A percentile compares a stretch with the other conserved stretches of the same genome.
These are phyloP conservation scores for Epichloe amarillans DNA, from an alignment of 2,329 filamentous ascomycete genomes.

Conservation along the genomic window DNA sequence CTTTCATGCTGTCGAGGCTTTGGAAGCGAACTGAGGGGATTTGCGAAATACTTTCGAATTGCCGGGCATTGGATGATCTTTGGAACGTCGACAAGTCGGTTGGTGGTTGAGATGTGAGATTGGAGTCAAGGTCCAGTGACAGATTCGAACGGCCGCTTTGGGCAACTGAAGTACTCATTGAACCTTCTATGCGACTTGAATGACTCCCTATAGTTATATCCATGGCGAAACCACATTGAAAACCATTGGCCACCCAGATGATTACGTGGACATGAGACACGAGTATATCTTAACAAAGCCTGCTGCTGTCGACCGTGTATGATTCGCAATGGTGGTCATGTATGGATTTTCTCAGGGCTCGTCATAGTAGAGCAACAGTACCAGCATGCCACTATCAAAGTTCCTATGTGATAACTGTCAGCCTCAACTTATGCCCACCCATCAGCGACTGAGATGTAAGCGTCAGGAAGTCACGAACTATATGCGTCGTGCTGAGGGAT, in stretches of 20 bases:
- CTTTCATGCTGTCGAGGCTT: slow-evolving; percentile 9
- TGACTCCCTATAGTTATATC: slow-evolving; percentile 1
- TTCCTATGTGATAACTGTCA: slow-evolving; percentile 5
- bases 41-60: slow-evolving; percentile 25
- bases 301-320: slow-evolving; percentile 3
- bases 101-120: neutral
- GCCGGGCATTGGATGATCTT: slow-evolving; percentile 1
- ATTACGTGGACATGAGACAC: slow-evolving; percentile 3
- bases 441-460: slow-evolving; percentile 7
- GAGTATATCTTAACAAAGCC: neutral
- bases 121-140: slow-evolving; percentile 7
- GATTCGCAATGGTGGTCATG: slow-evolving; percentile 4
- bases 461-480: slow-evolving; percentile 8
- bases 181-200: neutral
- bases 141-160: neutral
- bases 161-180: neutral
- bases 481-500: neutral
- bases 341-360: neutral
- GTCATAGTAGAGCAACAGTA: neutral
- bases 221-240: slow-evolving; percentile 2
- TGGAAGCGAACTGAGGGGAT: neutral
- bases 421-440: slow-evolving; percentile 3
- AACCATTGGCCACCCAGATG: slow-evolving; percentile 1
- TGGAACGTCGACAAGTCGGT: neutral
- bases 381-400: neutral